A percentile compares a stretch with the other conserved stretches of the same genome.
phyloP scores from a whole-genome alignment of 306 rosid species.

The Oemleria cerasiformis region DNA sequence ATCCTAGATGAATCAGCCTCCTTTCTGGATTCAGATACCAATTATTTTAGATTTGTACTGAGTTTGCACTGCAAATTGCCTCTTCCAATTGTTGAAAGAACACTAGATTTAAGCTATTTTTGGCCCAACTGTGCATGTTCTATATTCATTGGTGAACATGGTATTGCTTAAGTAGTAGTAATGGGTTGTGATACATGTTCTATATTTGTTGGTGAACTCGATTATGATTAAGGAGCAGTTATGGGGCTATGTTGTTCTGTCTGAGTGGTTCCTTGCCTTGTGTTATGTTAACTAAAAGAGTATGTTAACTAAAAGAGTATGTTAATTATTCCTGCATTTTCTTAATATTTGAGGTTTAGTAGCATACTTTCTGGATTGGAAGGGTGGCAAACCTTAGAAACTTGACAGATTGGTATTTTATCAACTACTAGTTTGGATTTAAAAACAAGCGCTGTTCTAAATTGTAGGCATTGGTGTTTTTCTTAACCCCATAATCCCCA shows the following conservation, averaged over 20 bases:
- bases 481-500: too few relatives aligned
- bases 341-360: background rate
- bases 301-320: too few relatives aligned
- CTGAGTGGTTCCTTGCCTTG: conserved; percentile 3
- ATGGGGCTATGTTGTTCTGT: background rate
- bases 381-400: too few relatives aligned
- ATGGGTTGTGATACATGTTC: too few relatives aligned
- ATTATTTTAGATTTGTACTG: background rate
- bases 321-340: background rate
- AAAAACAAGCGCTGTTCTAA: too few relatives aligned
- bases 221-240: background rate
- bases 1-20: background rate
- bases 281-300: background rate
- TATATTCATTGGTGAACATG: background rate
- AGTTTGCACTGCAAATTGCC: too few relatives aligned
- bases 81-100: background rate
- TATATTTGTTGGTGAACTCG: too few relatives aligned
- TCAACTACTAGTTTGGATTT: too few relatives aligned
- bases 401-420: too few relatives aligned
- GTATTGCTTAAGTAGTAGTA: too few relatives aligned
- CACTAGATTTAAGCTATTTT: background rate
- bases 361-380: too few relatives aligned
- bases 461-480: too few relatives aligned
- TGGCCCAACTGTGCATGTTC: background rate
- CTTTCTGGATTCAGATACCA: background rate